Evolutionary conservation across 495 filamentous ascomycete species (phyloP), one percentile per base, ranked within the genome.

Genomic region (Lophiostoma macrostomum): DNA sequence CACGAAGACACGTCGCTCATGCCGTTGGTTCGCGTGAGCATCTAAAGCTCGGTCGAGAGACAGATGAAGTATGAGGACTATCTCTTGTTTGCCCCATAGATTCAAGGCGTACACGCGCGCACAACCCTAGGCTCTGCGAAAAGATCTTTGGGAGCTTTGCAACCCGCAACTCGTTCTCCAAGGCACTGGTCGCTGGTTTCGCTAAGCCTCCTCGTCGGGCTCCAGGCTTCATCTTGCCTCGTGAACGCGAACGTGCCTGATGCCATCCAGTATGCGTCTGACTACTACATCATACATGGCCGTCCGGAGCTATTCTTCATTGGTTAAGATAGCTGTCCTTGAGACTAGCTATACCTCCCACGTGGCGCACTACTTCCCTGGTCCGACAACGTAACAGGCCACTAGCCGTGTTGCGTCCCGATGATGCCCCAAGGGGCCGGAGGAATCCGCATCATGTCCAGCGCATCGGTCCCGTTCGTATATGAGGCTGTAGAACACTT

Each of bases 121-220:
- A 27, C 39, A 1, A 44, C 13, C 44, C 45, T 24, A 44, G 14
- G 38, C 16, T 12, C 8, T 38, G 8, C 31, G 13, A 40, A 45
- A 20, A 46, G 41, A 55, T 55, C 51, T 38, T 28, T 43, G 39
- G 53, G 36, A 56, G 1, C 16, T 42, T 38, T 43, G 53, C 44
- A 43, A 36, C 27, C 36, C 14, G 53, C 44, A 43, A 36, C 27
- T 42, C 14, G 32, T 27, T 20, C 31, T 31, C 52, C 54, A 44
- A 51, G 19, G 46, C 46, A 28, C 50, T 38, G 53, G 51, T 35
- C 31, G 25, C n/a, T 25, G 40, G 54, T n/a, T 3, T 45, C 39
- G 37, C 44, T 6, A 39, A 50, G 53, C 54, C 46, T 44, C n/a
- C 44, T 14, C 28, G 20, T 45, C 46, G 36, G 45, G 39, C 46